These are phyloP conservation scores for Thielaviopsis punctulata DNA, from an alignment of 2,329 filamentous ascomycete genomes.

Conservation along the genomic window DNA sequence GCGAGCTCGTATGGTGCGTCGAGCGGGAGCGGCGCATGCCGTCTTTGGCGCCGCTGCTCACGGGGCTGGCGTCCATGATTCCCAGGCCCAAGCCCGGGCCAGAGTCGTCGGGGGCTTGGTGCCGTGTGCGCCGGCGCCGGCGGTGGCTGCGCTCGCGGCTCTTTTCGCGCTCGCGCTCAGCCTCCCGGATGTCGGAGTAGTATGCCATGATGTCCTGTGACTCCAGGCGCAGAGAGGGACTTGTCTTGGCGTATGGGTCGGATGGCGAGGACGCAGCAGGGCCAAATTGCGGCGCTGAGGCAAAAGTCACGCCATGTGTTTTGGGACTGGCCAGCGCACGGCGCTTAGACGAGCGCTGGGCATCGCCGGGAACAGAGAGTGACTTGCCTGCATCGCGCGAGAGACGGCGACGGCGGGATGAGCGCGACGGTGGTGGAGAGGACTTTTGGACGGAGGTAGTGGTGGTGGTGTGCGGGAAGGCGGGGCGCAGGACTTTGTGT, in stretches of 20 bases:
- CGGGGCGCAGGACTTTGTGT: neutral
- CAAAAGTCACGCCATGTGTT: neutral
- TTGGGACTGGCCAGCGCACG: neutral
- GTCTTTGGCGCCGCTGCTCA: neutral
- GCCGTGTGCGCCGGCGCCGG: neutral
- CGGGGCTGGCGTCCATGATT: neutral
- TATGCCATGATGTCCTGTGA: neutral
- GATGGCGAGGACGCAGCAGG: neutral
- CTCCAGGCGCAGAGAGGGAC: neutral
- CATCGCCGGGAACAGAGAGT: neutral
- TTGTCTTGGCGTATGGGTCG: neutral
- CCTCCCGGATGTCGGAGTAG: neutral
- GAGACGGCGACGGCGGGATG: neutral
- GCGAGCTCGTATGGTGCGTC: neutral
- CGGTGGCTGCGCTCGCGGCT: neutral
- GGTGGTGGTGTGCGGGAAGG: neutral
- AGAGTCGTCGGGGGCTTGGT: neutral
- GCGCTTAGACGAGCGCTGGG: neutral
- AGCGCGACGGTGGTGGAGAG: neutral
- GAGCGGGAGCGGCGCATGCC: constrained; percentile 3
- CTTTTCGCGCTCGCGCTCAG: neutral
- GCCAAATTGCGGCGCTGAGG: neutral
- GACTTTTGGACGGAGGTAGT: neutral
- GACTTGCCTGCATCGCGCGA: neutral
- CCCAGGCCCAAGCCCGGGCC: neutral